A percentile compares a stretch with the other conserved stretches of the same genome.
phyloP scores from a whole-genome alignment of 768 basidiomycete species.

The Xerocomus spinulosus region DNA sequence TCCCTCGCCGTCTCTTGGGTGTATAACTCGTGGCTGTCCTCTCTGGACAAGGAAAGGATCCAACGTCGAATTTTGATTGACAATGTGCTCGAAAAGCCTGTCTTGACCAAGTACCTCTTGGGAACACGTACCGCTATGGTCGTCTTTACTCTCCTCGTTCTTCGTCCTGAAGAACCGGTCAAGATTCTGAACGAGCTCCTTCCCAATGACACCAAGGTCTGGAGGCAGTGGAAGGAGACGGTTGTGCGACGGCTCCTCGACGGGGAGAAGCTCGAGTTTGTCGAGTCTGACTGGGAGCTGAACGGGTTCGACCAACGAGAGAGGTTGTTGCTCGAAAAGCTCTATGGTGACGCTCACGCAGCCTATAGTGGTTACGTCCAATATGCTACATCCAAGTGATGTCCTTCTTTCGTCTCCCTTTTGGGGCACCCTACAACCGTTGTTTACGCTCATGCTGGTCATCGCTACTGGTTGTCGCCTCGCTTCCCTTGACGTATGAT shows the following conservation, averaged over 20 bases:
- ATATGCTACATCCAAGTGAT: slow-evolving; percentile 8
- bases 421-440: neutral
- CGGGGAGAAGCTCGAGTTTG: slow-evolving; percentile 24
- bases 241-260: slow-evolving; percentile 13
- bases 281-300: slow-evolving; percentile 20
- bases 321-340: slow-evolving; percentile 17
- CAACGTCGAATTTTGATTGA: slow-evolving; percentile 24
- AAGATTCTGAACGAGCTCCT: slow-evolving; percentile 22
- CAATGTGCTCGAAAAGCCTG: slow-evolving; percentile 20
- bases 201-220: slow-evolving; percentile 29
- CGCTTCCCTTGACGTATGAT: too few relatives aligned
- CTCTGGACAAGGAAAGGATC: slow-evolving; percentile 34
- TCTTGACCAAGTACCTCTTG: slow-evolving; percentile 22
- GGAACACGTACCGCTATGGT: slow-evolving; percentile 27
- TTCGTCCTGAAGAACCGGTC: slow-evolving; percentile 17
- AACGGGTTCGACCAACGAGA: slow-evolving; percentile 14
- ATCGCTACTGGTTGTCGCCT: neutral
- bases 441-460: neutral
- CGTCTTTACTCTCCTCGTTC: slow-evolving; percentile 21
- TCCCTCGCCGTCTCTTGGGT: slow-evolving; percentile 34
- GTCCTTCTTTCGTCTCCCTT: neutral
- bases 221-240: slow-evolving; percentile 24
- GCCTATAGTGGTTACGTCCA: slow-evolving; percentile 25
- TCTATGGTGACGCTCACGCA: slow-evolving; percentile 20
- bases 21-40: slow-evolving; percentile 34